Base-by-base conservation (phyloP, 2,329 filamentous ascomycete species). In the Thielaviopsis cerberus region DNA sequence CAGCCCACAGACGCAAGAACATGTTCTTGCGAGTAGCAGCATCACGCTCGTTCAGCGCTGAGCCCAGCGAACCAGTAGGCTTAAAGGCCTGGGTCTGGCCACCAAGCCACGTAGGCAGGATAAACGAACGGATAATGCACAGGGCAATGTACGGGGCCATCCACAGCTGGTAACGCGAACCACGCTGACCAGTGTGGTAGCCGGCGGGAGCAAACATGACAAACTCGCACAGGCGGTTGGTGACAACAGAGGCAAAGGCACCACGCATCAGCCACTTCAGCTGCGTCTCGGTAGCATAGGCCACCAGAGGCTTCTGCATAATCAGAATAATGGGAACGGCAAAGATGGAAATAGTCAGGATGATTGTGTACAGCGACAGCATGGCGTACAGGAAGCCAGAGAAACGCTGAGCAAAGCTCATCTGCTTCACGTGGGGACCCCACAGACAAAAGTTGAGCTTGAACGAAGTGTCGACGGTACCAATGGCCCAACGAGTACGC, bases 61-160 rank as follows among this genome's bases (percentile, higher is more conserved):
- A 78, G 25, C 72, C 69, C 8, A 82, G 69, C 4, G 77, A 80
- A 4, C 80, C 80, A 0, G 80, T 80, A 0, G 80, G 74, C 64
- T 78, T 79, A 70, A 83, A 83, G 22, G 76, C 78, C 65, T 78
- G 74, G 0, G 74, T 67, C 64, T 78, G 72, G 22, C 78, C 80
- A 17, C 80, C 80, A 17, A 82, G 74, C 78, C 78, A 81, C 7
- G 65, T 73, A 25, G 79, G 79, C 2, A 82, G 70, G 15, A 81
- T 63, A 64, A 82, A 82, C 1, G 78, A 74, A 2, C 77, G 77
- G 55, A 81, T 67, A 57, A 82, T 74, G 63, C 75, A 77, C 11
- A 80, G 69, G 0, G 77, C 76, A 61, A 80, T 77, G 66, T 80
- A 82, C 0, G 79, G 78, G 6, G 78, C 73, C 78, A 82, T 82